Percentiles rank a stretch among this genome's conserved stretches.
These are phyloP conservation scores for Fraxinus baroniana DNA, from an alignment of 305 asterid species.

Conservation along the genomic window DNA sequence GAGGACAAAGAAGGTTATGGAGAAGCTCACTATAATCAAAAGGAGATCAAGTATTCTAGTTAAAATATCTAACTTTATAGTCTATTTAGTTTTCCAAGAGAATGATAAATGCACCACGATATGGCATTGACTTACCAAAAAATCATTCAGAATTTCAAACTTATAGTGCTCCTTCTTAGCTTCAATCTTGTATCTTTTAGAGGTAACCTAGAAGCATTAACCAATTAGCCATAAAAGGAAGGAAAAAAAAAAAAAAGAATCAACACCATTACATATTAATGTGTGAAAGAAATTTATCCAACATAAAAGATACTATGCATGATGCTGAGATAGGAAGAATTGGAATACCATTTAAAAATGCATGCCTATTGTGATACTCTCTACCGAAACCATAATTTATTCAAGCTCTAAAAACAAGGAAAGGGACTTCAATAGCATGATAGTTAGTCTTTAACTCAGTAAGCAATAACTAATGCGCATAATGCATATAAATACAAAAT, in stretches of 20 bases:
- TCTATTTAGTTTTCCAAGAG: slow-evolving; percentile 11
- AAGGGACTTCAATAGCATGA: slow-evolving; percentile 9
- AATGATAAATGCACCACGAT: slow-evolving; percentile 12
- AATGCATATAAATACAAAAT: slow-evolving; percentile 1
- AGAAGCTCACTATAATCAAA: slow-evolving; percentile 19
- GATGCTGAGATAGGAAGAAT: background rate
- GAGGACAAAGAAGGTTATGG: background rate
- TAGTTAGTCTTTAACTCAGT: slow-evolving; percentile 4
- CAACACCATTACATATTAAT: background rate
- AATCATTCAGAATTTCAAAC: slow-evolving; percentile 68
- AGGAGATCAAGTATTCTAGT: slow-evolving; percentile 13
- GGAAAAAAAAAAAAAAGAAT: background rate
- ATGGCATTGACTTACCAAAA: slow-evolving; percentile 59
- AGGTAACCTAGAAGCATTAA: slow-evolving; percentile 65
- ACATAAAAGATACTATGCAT: slow-evolving; percentile 22
- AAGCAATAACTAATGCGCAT: slow-evolving; percentile 5
- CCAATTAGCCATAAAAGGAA: slow-evolving; percentile 24
- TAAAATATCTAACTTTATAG: slow-evolving; percentile 1
- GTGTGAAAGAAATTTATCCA: slow-evolving; percentile 1
- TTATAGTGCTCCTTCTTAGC: slow-evolving; percentile 83
- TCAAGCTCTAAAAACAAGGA: background rate
- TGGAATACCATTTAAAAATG: slow-evolving; percentile 6
- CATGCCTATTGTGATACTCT: slow-evolving; percentile 7
- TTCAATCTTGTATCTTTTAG: slow-evolving; percentile 76
- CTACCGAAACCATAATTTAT: background rate